phyloP scores from a whole-genome alignment of 352 stramenopile genomes.

The Pythium phragmitis region DNA sequence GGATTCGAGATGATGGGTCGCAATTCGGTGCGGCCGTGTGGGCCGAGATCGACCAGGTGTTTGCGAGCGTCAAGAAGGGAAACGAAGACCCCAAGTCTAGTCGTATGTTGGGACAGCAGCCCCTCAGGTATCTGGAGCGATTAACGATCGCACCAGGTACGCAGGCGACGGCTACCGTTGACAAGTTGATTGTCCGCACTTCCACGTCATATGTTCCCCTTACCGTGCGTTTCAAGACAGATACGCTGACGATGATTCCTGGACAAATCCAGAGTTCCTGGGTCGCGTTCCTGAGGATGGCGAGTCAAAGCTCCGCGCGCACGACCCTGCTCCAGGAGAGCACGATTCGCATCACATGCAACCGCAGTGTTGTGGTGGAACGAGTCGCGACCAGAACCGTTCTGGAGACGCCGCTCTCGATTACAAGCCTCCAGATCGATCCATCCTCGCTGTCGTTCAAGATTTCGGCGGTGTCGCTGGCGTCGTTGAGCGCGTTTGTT shows the following conservation, averaged over 20 bases:
- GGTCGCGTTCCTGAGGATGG: conserved; percentile 41
- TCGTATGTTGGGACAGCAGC: not conserved
- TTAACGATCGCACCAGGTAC: conserved; percentile 36
- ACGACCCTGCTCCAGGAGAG: conserved; percentile 58
- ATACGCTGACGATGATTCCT: conserved; percentile 32
- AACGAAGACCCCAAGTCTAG: conserved; percentile 20
- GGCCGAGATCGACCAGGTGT: conserved; percentile 59
- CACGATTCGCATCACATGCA: conserved; percentile 27
- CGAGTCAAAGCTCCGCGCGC: conserved; percentile 40
- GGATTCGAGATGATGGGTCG: conserved; percentile 20
- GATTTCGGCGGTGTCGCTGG: conserved; percentile 16
- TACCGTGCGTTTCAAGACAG: conserved; percentile 41
- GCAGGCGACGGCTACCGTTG: conserved; percentile 61
- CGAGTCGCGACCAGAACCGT: not conserved
- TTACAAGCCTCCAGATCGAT: conserved; percentile 19
- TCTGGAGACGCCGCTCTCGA: conserved; percentile 7
- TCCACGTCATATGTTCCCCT: conserved; percentile 41
- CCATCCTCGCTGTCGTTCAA: conserved; percentile 16
- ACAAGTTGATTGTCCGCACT: conserved; percentile 55
- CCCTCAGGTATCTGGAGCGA: conserved; percentile 33
- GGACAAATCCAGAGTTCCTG: conserved; percentile 52
- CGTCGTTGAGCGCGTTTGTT: conserved; percentile 23
- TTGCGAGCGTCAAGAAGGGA: conserved; percentile 50
- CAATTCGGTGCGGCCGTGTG: conserved; percentile 25
- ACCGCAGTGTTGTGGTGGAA: conserved; percentile 14